Evolutionary conservation across 2,329 filamentous ascomycete species (phyloP).

Genomic region (Lachnellula willkommii): DNA sequence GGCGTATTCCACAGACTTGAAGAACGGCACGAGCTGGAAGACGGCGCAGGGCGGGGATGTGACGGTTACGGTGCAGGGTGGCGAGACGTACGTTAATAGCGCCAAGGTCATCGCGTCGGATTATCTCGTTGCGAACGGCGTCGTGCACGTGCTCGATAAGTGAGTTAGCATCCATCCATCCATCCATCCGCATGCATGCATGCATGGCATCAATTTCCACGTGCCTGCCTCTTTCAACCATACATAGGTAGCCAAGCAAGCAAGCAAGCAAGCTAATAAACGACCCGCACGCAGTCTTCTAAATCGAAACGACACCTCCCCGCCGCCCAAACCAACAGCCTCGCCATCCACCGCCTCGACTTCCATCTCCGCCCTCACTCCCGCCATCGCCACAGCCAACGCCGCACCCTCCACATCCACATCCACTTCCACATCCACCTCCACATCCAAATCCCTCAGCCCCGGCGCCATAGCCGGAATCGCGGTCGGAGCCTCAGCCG

Average conservation of each 20-base stretch:
- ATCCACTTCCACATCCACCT: too few species aligned
- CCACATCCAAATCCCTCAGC: background rate
- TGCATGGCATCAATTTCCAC: background rate
- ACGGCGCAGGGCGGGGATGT: conserved; percentile 45
- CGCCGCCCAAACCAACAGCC: background rate
- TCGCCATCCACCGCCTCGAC: background rate
- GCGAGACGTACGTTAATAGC: conserved; percentile 44
- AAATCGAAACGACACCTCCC: conserved; percentile 8
- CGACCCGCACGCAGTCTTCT: conserved; percentile 3
- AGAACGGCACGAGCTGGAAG: conserved; percentile 33
- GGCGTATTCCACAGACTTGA: conserved; percentile 45
- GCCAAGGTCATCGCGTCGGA: conserved; percentile 46
- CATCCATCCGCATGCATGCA: too few species aligned
- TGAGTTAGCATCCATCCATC: conserved; percentile 31
- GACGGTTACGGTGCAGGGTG: conserved; percentile 39
- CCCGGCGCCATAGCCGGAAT: background rate
- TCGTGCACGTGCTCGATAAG: conserved; percentile 54
- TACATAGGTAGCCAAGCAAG: too few species aligned
- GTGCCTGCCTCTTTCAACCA: too few species aligned
- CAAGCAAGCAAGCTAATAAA: too few species aligned
- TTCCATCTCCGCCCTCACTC: background rate
- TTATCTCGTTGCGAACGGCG: conserved; percentile 49
- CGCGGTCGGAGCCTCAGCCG: background rate
- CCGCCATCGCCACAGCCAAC: background rate
- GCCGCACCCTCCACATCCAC: too few species aligned